Percentiles rank a stretch among this genome's conserved stretches.
phyloP scores from a whole-genome alignment of 1,284 basidiomycete species.

The Austroboletus novae-zelandiae region DNA sequence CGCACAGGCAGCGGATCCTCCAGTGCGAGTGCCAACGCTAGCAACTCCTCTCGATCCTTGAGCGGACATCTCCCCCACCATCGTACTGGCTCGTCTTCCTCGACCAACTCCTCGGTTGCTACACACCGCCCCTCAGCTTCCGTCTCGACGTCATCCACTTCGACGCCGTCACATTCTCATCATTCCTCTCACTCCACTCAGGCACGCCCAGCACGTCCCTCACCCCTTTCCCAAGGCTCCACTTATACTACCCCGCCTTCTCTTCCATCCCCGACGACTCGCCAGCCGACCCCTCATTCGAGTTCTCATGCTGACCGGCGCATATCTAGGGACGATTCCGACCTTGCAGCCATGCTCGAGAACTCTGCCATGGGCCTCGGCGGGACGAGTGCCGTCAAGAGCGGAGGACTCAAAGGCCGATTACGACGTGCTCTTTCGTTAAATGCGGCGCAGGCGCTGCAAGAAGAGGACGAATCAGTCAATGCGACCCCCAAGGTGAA shows the following conservation, averaged over 20 bases:
- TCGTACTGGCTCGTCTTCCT: conserved; percentile 47
- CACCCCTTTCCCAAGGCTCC: conserved; percentile 68
- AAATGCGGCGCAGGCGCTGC: conserved; percentile 54
- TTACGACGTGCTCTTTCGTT: conserved; percentile 74
- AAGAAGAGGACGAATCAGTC: conserved; percentile 49
- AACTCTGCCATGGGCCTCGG: conserved; percentile 42
- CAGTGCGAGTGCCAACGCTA: conserved; percentile 33
- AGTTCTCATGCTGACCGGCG: conserved; percentile 53
- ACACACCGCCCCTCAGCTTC: conserved; percentile 34
- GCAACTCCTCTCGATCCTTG: conserved; percentile 15
- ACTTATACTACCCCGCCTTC: conserved; percentile 46
- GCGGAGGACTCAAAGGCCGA: conserved; percentile 73
- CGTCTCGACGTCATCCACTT: conserved; percentile 36
- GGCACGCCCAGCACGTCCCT: conserved; percentile 64
- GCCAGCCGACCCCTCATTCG: conserved; percentile 13
- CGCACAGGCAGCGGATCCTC: conserved; percentile 44
- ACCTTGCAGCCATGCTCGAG: conserved; percentile 59
- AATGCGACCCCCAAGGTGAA: conserved; percentile 30
- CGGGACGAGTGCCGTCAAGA: conserved; percentile 39
- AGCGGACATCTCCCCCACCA: conserved; percentile 39
- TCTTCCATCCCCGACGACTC: conserved; percentile 8
- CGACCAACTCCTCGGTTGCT: conserved; percentile 25
- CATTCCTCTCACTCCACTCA: conserved; percentile 34
- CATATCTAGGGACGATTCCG: conserved; percentile 76
- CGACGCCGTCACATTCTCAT: conserved; percentile 36